Percentiles rank a stretch among this genome's conserved stretches.
Conservation (phyloP, 129 eudicot genomes). For the Arctium minus region DNA sequence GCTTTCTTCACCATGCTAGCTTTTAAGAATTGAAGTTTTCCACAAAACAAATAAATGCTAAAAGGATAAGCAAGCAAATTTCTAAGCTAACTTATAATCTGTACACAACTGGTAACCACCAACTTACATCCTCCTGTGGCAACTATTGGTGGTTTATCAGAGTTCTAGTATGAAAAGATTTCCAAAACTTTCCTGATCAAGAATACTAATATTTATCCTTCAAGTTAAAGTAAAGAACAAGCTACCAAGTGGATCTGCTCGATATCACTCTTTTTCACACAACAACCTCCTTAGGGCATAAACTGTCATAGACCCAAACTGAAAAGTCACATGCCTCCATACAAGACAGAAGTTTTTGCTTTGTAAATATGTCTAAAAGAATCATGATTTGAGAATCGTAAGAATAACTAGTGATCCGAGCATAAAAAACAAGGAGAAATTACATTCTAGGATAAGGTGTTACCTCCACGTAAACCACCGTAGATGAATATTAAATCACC, state of each 20-base stretch:
- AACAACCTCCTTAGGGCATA: background rate
- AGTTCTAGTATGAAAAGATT: background rate
- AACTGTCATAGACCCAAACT: background rate
- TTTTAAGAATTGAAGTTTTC: background rate
- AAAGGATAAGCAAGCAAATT: background rate
- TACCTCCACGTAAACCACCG: slow-evolving; percentile 99
- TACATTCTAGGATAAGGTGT: slow-evolving; percentile 23
- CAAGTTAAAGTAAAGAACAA: background rate
- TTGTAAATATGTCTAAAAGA: background rate
- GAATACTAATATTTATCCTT: background rate
- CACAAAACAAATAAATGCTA: no score
- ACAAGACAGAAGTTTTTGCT: background rate
- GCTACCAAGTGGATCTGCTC: background rate
- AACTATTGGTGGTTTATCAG: no score
- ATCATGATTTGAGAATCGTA: background rate
- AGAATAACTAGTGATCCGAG: background rate
- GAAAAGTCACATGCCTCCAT: background rate
- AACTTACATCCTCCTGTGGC: background rate
- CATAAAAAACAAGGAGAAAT: background rate
- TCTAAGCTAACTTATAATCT: background rate
- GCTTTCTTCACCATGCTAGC: background rate
- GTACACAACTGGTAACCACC: background rate
- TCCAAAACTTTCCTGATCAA: background rate
- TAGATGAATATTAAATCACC: slow-evolving; percentile 94
- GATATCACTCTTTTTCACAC: background rate